Conservation (phyloP, 495 filamentous ascomycete species). For the Collariella sp. region DNA sequence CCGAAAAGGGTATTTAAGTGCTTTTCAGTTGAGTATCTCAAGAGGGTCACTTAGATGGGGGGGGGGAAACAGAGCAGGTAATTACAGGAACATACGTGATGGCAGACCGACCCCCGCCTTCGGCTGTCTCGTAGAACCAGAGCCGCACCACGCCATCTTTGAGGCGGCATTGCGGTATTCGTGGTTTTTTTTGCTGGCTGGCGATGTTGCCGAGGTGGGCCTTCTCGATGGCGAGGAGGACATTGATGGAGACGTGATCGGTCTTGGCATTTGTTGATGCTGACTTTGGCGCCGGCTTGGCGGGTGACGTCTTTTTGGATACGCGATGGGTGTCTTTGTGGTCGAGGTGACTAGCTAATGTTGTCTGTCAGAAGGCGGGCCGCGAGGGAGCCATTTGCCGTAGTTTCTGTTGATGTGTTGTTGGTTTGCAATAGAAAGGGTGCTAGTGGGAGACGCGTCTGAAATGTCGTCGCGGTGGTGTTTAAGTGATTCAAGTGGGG, state of each 20-base stretch:
- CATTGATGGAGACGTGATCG: neutral
- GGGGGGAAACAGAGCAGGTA: neutral
- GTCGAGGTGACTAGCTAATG: too few species aligned
- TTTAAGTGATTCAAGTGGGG: too few species aligned
- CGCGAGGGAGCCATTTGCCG: too few species aligned
- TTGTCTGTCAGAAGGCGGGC: too few species aligned
- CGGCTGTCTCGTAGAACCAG: conserved; percentile 2
- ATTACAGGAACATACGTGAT: conserved; percentile 1
- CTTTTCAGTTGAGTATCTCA: conserved; percentile 1
- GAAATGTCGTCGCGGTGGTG: too few species aligned
- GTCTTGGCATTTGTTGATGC: neutral
- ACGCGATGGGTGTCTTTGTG: neutral
- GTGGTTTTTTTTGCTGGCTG: conserved; percentile 5
- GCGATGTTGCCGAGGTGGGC: conserved; percentile 6
- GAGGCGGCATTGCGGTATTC: conserved; percentile 6
- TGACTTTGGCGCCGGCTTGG: neutral
- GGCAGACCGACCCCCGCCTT: neutral
- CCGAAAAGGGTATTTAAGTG: neutral
- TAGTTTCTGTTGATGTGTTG: too few species aligned
- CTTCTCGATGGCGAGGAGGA: conserved; percentile 1
- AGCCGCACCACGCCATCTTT: neutral
- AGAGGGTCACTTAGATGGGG: neutral
- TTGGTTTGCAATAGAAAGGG: too few species aligned
- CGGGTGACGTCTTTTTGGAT: neutral
- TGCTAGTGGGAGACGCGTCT: too few species aligned